phyloP scores from a whole-genome alignment of 495 filamentous ascomycete species.

The Paragyromitra xinjiangensis region DNA sequence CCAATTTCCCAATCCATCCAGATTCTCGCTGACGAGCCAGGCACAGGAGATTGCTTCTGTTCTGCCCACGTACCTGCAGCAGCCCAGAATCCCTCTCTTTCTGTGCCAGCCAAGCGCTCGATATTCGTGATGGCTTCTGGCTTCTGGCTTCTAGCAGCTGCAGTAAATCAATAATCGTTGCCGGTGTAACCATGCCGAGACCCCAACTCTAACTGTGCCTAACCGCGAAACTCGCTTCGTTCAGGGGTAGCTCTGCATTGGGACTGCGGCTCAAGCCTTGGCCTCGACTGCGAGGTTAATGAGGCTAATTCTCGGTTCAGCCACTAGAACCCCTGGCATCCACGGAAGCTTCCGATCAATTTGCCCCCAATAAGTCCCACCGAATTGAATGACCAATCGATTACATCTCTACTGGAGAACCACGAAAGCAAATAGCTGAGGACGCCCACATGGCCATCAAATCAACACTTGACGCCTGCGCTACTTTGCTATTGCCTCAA shows the following conservation, averaged over 20 bases:
- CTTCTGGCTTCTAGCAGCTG: slow-evolving; percentile 17
- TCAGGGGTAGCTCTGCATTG: slow-evolving; percentile 37
- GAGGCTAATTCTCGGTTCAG: slow-evolving; percentile 33
- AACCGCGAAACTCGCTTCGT: slow-evolving; percentile 37
- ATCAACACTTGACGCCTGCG: slow-evolving; percentile 10
- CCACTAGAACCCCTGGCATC: slow-evolving; percentile 13
- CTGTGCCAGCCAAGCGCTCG: neutral
- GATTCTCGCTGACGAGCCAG: neutral
- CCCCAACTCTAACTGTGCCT: slow-evolving; percentile 12
- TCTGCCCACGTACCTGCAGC: slow-evolving; percentile 22
- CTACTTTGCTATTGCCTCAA: slow-evolving; percentile 9
- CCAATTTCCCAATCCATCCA: slow-evolving; percentile 45
- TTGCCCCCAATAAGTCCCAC: slow-evolving; percentile 3
- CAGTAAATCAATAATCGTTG: slow-evolving; percentile 15
- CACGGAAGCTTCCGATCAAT: slow-evolving; percentile 22
- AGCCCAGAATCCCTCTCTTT: neutral
- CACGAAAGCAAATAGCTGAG: neutral
- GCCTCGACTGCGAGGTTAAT: slow-evolving; percentile 12
- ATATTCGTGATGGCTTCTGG: neutral
- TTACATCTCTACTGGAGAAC: neutral
- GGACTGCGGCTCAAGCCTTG: slow-evolving; percentile 14
- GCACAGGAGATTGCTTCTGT: slow-evolving; percentile 31
- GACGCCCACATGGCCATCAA: neutral
- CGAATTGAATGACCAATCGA: slow-evolving; percentile 17
- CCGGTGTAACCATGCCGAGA: slow-evolving; percentile 7